Evolutionary conservation across 1,284 basidiomycete genomes (phyloP).

Genomic region (Amylostereum chailletii): DNA sequence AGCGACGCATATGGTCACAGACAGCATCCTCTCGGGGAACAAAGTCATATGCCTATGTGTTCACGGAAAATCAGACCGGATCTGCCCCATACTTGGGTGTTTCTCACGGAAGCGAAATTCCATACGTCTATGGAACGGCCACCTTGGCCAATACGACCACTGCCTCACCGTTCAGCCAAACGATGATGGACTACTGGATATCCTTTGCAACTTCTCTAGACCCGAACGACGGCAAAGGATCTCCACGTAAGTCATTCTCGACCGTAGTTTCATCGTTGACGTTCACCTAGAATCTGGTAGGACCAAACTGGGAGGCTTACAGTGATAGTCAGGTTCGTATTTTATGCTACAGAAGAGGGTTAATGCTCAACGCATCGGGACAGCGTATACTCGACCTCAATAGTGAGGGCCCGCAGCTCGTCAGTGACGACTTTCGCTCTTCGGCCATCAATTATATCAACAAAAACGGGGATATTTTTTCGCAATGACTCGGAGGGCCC

Average conservation of each 20-base stretch:
- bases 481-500: slow-evolving; percentile 1
- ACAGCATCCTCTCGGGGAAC: slow-evolving; percentile 28
- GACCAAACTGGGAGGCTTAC: slow-evolving; percentile 14
- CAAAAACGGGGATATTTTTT: slow-evolving; percentile 1
- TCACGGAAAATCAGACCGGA: slow-evolving; percentile 31
- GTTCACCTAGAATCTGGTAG: not conserved
- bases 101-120: slow-evolving; percentile 29
- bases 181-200: slow-evolving; percentile 44
- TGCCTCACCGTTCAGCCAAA: slow-evolving; percentile 21
- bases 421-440: slow-evolving; percentile 11
- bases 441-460: slow-evolving; percentile 12
- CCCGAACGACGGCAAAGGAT: slow-evolving; percentile 39
- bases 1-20: slow-evolving; percentile 31
- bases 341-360: not conserved
- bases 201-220: slow-evolving; percentile 39
- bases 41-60: slow-evolving; percentile 37
- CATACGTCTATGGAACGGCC: slow-evolving; percentile 28
- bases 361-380: not conserved
- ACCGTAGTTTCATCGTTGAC: not conserved
- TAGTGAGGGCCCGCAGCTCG: slow-evolving; percentile 6
- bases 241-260: slow-evolving; percentile 18
- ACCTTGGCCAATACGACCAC: slow-evolving; percentile 18
- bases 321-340: slow-evolving; percentile 7
- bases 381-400: slow-evolving; percentile 13
- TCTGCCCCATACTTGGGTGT: slow-evolving; percentile 26